Evolutionary conservation across 208 protist species (phyloP).

Genomic region (Acanthamoeba castellanii): DNA sequence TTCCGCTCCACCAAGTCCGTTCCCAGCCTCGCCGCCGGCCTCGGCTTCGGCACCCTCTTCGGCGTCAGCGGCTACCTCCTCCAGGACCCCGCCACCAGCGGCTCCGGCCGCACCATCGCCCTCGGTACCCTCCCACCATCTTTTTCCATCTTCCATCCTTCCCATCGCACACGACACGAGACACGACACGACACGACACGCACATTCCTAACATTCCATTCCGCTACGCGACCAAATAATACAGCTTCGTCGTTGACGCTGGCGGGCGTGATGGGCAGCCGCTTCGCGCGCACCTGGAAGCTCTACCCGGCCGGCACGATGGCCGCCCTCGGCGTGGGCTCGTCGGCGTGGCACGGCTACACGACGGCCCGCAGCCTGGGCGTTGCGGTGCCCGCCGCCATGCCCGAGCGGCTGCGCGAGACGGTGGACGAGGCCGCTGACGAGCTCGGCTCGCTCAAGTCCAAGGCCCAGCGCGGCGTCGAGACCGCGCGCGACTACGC

Average conservation of each 20-base stretch:
- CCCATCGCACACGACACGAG: no score
- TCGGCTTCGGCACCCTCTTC: background rate
- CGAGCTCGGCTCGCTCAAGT: no score
- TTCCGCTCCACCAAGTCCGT: slow-evolving; percentile 49
- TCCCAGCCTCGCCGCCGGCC: background rate
- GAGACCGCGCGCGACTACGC: background rate
- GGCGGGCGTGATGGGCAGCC: slow-evolving; percentile 13
- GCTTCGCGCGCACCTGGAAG: background rate
- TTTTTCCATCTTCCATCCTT: no score
- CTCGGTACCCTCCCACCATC: background rate
- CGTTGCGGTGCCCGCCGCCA: no score
- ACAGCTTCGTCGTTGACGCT: background rate
- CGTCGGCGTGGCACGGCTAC: slow-evolving; percentile 19
- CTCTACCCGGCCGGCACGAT: background rate
- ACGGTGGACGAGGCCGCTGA: background rate
- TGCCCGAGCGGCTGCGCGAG: background rate
- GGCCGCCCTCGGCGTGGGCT: background rate
- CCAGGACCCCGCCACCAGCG: background rate
- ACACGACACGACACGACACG: no score
- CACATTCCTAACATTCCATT: no score
- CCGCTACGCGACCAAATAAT: no score
- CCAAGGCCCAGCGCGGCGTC: background rate
- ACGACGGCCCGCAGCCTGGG: background rate
- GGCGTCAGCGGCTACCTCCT: background rate
- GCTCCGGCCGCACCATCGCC: background rate